Conservation (phyloP, 768 basidiomycete genomes). For the Plicaturopsis crispa region DNA sequence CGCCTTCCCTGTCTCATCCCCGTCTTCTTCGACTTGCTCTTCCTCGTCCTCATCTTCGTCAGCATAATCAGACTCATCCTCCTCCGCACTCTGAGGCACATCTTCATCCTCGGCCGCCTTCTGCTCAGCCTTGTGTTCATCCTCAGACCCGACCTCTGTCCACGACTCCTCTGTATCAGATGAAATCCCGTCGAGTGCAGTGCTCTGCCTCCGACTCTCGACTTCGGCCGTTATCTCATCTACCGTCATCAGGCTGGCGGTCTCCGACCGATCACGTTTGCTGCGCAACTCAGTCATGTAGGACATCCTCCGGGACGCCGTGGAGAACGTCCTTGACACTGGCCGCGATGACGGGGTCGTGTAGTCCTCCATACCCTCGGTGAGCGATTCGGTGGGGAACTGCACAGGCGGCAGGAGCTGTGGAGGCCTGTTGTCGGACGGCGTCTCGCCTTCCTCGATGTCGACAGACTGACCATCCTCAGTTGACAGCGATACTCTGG, state of each 20-base stretch:
- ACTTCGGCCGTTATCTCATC: constrained; percentile 98
- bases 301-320: constrained; percentile 61
- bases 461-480: constrained; percentile 65
- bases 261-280: constrained; percentile 80
- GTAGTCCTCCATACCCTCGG: constrained; percentile 66
- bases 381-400: constrained; percentile 70
- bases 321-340: constrained; percentile 37
- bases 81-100: constrained; percentile 23
- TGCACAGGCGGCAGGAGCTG: constrained; percentile 73
- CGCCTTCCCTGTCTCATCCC: constrained; percentile 40
- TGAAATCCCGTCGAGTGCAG: constrained; percentile 31
- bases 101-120: constrained; percentile 26
- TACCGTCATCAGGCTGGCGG: constrained; percentile 88
- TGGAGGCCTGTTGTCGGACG: constrained; percentile 26
- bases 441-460: constrained; percentile 37
- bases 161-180: constrained; percentile 58
- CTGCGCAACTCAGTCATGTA: constrained; percentile 77
- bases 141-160: constrained; percentile 59
- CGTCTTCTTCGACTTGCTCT: constrained; percentile 39
- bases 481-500: constrained; percentile 68
- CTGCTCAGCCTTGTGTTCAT: constrained; percentile 27
- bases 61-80: constrained; percentile 35
- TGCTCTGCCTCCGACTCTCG: constrained; percentile 61
- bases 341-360: constrained; percentile 28
- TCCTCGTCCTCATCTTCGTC: constrained; percentile 40